These are phyloP conservation scores for Lactarius tabidus DNA, from an alignment of 768 basidiomycete genomes.

Conservation along the genomic window DNA sequence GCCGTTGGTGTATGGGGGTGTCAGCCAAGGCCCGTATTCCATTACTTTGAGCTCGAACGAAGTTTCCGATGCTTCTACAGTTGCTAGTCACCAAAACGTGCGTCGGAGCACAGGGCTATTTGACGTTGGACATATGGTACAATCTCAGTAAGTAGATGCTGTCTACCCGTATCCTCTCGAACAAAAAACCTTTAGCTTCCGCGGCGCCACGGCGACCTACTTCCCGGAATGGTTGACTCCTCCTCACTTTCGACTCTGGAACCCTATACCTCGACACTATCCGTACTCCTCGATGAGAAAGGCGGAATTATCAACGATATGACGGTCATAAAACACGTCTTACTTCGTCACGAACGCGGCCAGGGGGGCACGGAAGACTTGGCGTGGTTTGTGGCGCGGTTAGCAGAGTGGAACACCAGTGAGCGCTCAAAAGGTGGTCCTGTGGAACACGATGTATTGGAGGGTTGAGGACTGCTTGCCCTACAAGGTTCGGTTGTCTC, in stretches of 20 bases:
- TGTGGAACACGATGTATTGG: conserved; percentile 78
- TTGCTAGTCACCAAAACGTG: conserved; percentile 87
- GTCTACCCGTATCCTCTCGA: not conserved
- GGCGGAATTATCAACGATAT: conserved; percentile 98
- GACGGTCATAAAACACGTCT: conserved; percentile 84
- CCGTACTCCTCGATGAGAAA: conserved; percentile 78
- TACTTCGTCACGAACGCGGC: conserved; percentile 98
- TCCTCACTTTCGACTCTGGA: conserved; percentile 67
- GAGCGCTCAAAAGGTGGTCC: conserved; percentile 46
- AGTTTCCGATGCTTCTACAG: conserved; percentile 39
- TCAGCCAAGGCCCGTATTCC: conserved; percentile 63
- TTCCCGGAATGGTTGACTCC: conserved; percentile 88
- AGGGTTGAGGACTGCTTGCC: conserved; percentile 85
- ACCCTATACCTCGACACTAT: conserved; percentile 78
- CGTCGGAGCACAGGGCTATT: conserved; percentile 82
- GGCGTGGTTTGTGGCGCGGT: conserved; percentile 63
- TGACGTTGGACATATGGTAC: conserved; percentile 99
- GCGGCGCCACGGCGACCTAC: conserved; percentile 66
- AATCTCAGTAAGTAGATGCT: conserved; percentile 58
- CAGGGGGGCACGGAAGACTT: conserved; percentile 75
- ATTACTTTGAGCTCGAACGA: not conserved
- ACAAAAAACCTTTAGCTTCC: conserved; percentile 51
- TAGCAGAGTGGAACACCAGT: conserved; percentile 75
- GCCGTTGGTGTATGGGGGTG: conserved; percentile 82
- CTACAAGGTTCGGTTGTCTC: conserved; percentile 71